These are phyloP conservation scores for Liriodendron chinense DNA, from an alignment of 164 flowering plant genomes.

Conservation along the genomic window DNA sequence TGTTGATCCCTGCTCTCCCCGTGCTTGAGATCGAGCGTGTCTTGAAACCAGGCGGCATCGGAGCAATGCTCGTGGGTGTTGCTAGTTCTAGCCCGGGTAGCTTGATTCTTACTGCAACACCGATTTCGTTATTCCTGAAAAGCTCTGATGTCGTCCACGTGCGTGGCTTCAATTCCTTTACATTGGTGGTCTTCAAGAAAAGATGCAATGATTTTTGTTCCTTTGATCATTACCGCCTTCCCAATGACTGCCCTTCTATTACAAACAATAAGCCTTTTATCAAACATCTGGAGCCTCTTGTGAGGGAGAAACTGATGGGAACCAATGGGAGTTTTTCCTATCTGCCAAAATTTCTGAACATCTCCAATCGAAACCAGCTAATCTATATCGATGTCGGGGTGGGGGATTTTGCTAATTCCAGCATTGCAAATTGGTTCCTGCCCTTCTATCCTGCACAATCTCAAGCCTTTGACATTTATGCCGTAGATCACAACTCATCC, in stretches of 20 bases:
- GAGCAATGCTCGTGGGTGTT: slow-evolving; percentile 58
- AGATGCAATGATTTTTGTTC: slow-evolving; percentile 27
- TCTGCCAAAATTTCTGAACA: slow-evolving; percentile 53
- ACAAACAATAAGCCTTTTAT: slow-evolving; percentile 44
- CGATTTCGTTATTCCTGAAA: slow-evolving; percentile 63
- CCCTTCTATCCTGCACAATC: slow-evolving; percentile 45
- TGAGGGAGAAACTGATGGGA: slow-evolving; percentile 26
- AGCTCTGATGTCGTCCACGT: slow-evolving; percentile 62
- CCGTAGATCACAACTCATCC: slow-evolving; percentile 67
- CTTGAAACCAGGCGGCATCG: slow-evolving; percentile 70
- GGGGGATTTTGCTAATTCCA: slow-evolving; percentile 40
- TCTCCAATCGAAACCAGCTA: slow-evolving; percentile 42
- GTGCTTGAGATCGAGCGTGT: slow-evolving; percentile 84
- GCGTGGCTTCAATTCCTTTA: slow-evolving; percentile 33
- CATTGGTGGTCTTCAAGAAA: slow-evolving; percentile 73
- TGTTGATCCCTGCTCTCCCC: slow-evolving; percentile 72
- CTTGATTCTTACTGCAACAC: slow-evolving; percentile 66
- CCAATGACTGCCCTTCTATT: slow-evolving; percentile 56
- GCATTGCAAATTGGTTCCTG: slow-evolving; percentile 38
- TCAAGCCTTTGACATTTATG: slow-evolving; percentile 43
- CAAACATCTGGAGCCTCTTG: slow-evolving; percentile 56
- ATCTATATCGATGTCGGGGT: slow-evolving; percentile 73
- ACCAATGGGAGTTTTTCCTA: slow-evolving; percentile 30
- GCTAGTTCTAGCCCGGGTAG: slow-evolving; percentile 32
- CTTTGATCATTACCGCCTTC: slow-evolving; percentile 50